Evolutionary conservation across 257 asterid genomes (phyloP).

Genomic region (Capsicum chinense): DNA sequence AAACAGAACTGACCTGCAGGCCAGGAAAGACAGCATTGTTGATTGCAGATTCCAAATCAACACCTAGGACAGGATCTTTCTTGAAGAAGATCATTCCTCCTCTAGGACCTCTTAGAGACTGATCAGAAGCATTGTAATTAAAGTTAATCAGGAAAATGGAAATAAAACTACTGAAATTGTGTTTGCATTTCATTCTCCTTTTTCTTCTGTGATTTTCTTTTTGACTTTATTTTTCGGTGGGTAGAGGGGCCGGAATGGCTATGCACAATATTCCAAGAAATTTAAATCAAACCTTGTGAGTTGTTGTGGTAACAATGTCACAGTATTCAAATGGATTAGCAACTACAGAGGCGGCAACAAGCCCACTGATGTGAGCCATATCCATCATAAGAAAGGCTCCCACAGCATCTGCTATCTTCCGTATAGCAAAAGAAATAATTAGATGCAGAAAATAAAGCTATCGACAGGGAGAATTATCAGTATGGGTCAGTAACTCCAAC

Average conservation of each 20-base stretch:
- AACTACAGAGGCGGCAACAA: constrained; percentile 92
- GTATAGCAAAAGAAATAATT: constrained; percentile 24
- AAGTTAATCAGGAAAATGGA: not conserved
- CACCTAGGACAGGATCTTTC: constrained; percentile 83
- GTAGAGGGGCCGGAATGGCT: not conserved
- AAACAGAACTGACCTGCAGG: constrained; percentile 64
- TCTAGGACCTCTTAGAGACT: constrained; percentile 98
- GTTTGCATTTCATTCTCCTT: not conserved
- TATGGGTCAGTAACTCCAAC: not conserved
- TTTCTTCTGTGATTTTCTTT: not conserved
- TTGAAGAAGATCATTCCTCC: constrained; percentile 98
- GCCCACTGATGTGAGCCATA: constrained; percentile 98
- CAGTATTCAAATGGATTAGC: constrained; percentile 92
- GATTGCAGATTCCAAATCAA: constrained; percentile 82
- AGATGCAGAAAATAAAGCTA: constrained; percentile 25
- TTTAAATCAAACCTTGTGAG: constrained; percentile 71
- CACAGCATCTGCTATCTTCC: constrained; percentile 84
- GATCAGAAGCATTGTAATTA: constrained; percentile 26
- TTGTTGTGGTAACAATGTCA: constrained; percentile 95
- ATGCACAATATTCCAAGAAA: not conserved
- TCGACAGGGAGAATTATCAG: not conserved
- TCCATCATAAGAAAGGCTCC: constrained; percentile 99
- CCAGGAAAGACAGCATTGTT: constrained; percentile 95
- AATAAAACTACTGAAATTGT: not conserved
- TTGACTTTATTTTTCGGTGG: not conserved